Evolutionary conservation across 768 basidiomycete genomes (phyloP), one percentile per base, ranked within the genome.

Genomic region (Suillus discolor): DNA sequence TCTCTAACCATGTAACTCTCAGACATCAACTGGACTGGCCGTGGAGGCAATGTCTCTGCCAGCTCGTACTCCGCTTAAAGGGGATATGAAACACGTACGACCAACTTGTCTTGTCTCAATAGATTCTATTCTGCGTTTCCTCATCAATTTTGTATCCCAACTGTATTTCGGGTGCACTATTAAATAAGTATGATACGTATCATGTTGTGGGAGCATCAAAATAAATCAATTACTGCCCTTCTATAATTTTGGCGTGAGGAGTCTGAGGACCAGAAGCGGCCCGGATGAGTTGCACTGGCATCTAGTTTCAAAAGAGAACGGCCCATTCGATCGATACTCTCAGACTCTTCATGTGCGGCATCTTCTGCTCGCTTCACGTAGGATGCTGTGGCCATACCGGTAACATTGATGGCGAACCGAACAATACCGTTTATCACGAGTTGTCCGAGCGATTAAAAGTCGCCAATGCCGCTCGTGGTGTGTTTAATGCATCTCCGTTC

Each of bases 1-100:
- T 16, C 34, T 64, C 62, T 67, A 65, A 72, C 16, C 47, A 12
- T 38, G 36, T 11, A 20, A 60, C 5, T 20, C 42, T 15, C 66
- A 92, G 97, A 99, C 82, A 84, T 97, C 82, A 98, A 97, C 85
- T 99, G 97, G 97, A 99, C 96, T 71, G 97, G 97, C 55, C 94
- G 94, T 70, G 97, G 97, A 61, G 97, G 97, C 70, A 94, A 90
- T 71, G 95, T 97, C 64, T 94, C 97, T 63, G 91, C 96, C 45
- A 90, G 87, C 67, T 88, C 91, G 61, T 99, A 99, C 86, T 80
- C 80, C 70, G 90, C 87, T 67, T 90, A 82, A 79, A 67, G 39
- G 54, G 49, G 45, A n/a, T 18, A 63, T 36, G 41, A 54, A 60
- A 39, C 25, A 38, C 57, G 47, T 60, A 61, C 34, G 16, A 25